phyloP scores from a whole-genome alignment of 768 basidiomycete genomes.

The Podaxis carcinomalis region DNA sequence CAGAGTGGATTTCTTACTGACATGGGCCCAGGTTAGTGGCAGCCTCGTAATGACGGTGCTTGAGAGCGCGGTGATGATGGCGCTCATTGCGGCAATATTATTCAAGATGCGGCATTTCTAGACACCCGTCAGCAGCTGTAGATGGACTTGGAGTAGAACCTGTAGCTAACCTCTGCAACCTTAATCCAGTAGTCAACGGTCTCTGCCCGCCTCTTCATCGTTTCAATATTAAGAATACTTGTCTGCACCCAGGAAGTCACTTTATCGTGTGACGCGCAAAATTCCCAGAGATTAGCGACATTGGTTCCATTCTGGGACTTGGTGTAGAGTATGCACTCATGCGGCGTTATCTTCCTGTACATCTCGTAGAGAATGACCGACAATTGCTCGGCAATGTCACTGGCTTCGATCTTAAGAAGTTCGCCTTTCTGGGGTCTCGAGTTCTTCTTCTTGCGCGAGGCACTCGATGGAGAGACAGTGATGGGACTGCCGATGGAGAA shows the following conservation, averaged over 20 bases:
- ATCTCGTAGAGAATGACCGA: constrained; percentile 68
- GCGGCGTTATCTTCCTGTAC: constrained; percentile 65
- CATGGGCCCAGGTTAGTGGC: constrained; percentile 65
- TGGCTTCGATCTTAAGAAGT: constrained; percentile 59
- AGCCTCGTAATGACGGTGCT: constrained; percentile 54
- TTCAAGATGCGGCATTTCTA: constrained; percentile 63
- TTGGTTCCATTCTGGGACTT: constrained; percentile 32
- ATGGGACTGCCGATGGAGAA: constrained; percentile 25
- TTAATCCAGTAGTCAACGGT: constrained; percentile 72
- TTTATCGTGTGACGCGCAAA: constrained; percentile 58
- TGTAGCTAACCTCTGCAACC: constrained; percentile 62
- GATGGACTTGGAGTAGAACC: background rate
- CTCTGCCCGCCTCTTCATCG: constrained; percentile 49
- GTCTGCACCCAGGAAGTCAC: constrained; percentile 64
- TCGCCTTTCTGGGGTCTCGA: constrained; percentile 54
- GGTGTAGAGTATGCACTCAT: constrained; percentile 70
- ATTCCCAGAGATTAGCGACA: constrained; percentile 44
- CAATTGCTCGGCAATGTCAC: constrained; percentile 76
- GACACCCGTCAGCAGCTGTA: background rate
- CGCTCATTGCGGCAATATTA: constrained; percentile 67
- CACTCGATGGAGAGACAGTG: constrained; percentile 19
- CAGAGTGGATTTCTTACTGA: constrained; percentile 44
- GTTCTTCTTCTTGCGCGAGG: constrained; percentile 31
- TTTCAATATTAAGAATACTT: constrained; percentile 52
- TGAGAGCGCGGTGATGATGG: constrained; percentile 60